Base-by-base conservation (phyloP, 805 yeast genomes). In the Schizosaccharomyces lindneri region DNA sequence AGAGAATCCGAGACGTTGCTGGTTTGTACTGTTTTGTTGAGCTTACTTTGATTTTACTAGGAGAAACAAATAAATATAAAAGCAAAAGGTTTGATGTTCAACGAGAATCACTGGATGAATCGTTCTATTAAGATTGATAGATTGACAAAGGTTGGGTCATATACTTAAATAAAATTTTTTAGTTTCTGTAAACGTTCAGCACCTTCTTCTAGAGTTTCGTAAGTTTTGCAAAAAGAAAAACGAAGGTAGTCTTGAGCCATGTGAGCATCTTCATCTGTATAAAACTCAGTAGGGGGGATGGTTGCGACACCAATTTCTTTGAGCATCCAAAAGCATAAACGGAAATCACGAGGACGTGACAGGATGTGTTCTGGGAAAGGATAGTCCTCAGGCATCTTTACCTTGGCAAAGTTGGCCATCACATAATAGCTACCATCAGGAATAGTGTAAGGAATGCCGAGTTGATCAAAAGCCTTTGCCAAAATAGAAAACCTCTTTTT, bases 271-370 rank as follows among this genome's bases (percentile, higher is more conserved):
- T 79, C 81, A 9, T 81, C 79, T 55, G 82, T 78, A 68, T 86
- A 81, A 69, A 93, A 93, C 72, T 90, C 97, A n/a, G 95, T 84
- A 36, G 97, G 97, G 11, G 98, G 98, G 65, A 93, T 93, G 3
- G 95, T 84, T 24, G 93, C 97, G 51, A 93, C 94, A 11, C 98
- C 98, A 63, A 90, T 71, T 70, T 88, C 95, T 69, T 81, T 83
- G 68, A 88, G 87, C 63, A 93, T 76, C 97, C 97, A 93, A 73
- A 86, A 87, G 0, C 95, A 94, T 65, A 83, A 76, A 70, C 81
- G 81, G 77, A 88, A 93, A 73, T 93, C 98, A 65, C 81, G 81
- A 17, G 95, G 90, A 64, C 85, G 80, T 43, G 71, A 71, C 61
- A 73, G 69, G 64, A 93, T 78, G 19, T 82, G 88, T 17, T 74